Evolutionary conservation across 768 basidiomycete genomes (phyloP), one percentile per base, ranked within the genome.

Genomic region (Tylopilus felleus): DNA sequence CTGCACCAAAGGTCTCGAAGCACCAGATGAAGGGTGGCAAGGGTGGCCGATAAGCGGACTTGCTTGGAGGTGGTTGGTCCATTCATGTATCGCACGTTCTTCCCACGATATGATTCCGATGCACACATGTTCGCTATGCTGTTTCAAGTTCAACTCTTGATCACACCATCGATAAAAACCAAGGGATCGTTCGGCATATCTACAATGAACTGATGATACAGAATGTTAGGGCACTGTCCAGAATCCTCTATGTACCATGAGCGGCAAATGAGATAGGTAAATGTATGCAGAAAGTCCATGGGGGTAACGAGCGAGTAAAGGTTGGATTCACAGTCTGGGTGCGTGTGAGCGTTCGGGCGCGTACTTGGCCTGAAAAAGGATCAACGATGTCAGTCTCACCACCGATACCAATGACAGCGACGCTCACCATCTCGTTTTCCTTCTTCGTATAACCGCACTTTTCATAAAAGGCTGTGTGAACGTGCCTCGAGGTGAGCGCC

Each of bases 1-100:
- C 78, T 38, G 90, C 75, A 51, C 91, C 93, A 65, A 93, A 87
- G 75, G 85, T 95, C 41, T 92, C 92, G 68, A 98, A 95, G 78
- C 93, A 96, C 75, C 88, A 89, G 76, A 93, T 93, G 87, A 95
- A 94, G 82, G 93, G 92, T 69, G 83, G 86, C 66, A 88, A 88
- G 77, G 81, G 82, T 51, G 84, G 85, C 55, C 83, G 87, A 77
- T 88, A 71, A 84, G 59, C 47, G 45, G 33, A 47, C 25, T 49
- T 23, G 57, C 52, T 39, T 31, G 51, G 41, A 47, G 47, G 44
- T 33, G 19, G 42, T 42, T 45, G 41, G 29, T 17, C 48, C 33
- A 39, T 27, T 40, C 53, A 51, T 65, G 64, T 71, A 71, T 62
- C 56, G 48, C 71, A 63, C 43, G 41, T 63, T 59, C 58, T 23